A percentile compares a stretch with the other conserved stretches of the same genome.
Conservation (phyloP, 2,329 filamentous ascomycete genomes). For the Xylaria sp. region DNA sequence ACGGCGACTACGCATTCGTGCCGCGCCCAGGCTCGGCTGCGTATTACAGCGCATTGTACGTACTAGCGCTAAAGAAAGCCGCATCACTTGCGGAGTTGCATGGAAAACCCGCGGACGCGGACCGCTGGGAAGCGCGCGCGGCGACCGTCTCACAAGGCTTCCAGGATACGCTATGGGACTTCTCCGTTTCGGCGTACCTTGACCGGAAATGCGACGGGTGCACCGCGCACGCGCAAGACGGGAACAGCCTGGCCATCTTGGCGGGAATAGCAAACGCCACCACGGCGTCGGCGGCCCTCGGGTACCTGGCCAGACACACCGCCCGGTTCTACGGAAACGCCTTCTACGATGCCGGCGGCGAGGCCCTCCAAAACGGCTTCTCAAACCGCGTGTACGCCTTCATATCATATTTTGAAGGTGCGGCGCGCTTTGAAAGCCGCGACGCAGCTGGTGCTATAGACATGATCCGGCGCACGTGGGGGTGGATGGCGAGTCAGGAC, state of each 20-base stretch:
- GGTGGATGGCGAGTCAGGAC: constrained; percentile 60
- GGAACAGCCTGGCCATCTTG: constrained; percentile 60
- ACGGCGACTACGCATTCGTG: constrained; percentile 64
- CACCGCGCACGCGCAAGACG: constrained; percentile 59
- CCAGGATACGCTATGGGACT: constrained; percentile 55
- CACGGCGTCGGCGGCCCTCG: constrained; percentile 50
- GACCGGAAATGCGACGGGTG: constrained; percentile 53
- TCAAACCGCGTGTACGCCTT: constrained; percentile 61
- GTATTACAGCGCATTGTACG: constrained; percentile 64
- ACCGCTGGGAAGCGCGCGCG: constrained; percentile 51
- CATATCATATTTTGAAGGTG: constrained; percentile 63
- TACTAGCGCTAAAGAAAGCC: constrained; percentile 57
- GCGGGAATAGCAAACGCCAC: constrained; percentile 49
- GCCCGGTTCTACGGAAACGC: constrained; percentile 59
- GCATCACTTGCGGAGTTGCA: constrained; percentile 55
- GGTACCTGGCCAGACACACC: constrained; percentile 52
- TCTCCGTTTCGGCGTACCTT: constrained; percentile 55
- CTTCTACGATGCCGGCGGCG: constrained; percentile 59
- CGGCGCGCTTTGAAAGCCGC: constrained; percentile 56
- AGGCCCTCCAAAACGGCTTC: constrained; percentile 50
- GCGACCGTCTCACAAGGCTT: constrained; percentile 50
- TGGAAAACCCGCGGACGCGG: not conserved
- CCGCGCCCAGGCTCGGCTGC: constrained; percentile 58
- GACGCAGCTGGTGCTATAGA: constrained; percentile 53
- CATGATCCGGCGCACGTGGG: constrained; percentile 58